Base-by-base conservation (phyloP, 257 asterid species). In the Coffea canephora region DNA sequence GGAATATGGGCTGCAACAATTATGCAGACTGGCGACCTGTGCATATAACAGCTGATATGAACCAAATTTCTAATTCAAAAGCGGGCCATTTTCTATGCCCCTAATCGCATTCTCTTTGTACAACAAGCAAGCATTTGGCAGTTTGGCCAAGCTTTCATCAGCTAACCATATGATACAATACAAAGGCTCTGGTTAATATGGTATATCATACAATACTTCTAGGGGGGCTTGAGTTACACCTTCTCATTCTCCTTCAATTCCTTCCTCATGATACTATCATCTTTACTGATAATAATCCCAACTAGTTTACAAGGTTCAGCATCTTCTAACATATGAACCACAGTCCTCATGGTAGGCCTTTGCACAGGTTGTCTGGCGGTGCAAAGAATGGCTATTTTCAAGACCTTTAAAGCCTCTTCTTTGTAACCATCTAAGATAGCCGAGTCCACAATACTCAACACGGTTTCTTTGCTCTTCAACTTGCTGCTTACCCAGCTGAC, bases 261-360 rank as follows among this genome's bases (percentile, higher is more conserved):
- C 52, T 86, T 79, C 39, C 57, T 66, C 78, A 80, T 66, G 1
- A 41, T 75, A 71, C 69, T 80, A 4, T 83, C 89, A 43, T 88
- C 89, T 83, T 90, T 93, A 54, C 54, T 74, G 7, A 89, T 85
- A 10, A 92, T 74, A 54, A 94, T 88, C 39, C 91, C 82, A 34
- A 92, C 78, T 21, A 90, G 80, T 16, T 83, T 86, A 72, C 82
- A 83, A 18, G 98, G 94, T 52, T 82, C 84, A 21, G 93, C 94
- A 57, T 91, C 93, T 69, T 92, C 96, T 27, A 95, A 81, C 97
- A 92, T 89, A 39, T 95, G 93, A 59, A 95, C 97, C 64, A 93
- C 97, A 34, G 71, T 86, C 79, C 97, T 90, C 98, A 95, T 93
- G 12, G 93, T 90, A 13, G 99, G 99, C 97, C 99, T 92, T 66